Percentiles rank a stretch among this genome's conserved stretches.
phyloP scores from a whole-genome alignment of 2,329 filamentous ascomycete species.

The Aspergillus hiratsukae region DNA sequence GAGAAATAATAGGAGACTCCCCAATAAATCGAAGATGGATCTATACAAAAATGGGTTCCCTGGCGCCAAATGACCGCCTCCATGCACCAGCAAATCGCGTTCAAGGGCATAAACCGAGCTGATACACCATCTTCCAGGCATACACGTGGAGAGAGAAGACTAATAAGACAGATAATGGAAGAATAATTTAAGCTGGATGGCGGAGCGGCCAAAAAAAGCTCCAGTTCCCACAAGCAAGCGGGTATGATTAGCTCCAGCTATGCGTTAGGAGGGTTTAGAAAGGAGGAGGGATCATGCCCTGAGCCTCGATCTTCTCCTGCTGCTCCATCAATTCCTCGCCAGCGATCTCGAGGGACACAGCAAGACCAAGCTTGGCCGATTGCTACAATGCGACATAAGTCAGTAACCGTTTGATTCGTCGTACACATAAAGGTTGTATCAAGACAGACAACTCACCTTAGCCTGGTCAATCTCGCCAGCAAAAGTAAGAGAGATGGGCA shows the following conservation, averaged over 20 bases:
- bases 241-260: conserved; percentile 13
- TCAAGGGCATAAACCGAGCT: conserved; percentile 28
- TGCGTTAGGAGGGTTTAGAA: conserved; percentile 35
- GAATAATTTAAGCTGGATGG: conserved; percentile 23
- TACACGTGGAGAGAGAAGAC: conserved; percentile 35
- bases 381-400: conserved; percentile 54
- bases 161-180: conserved; percentile 42
- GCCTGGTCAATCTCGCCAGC: conserved; percentile 94
- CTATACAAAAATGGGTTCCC: conserved; percentile 38
- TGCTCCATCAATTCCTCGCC: conserved; percentile 84
- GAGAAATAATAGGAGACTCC: conserved; percentile 9
- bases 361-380: conserved; percentile 89
- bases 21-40: conserved; percentile 26
- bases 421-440: neutral
- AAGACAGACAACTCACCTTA: conserved; percentile 61
- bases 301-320: conserved; percentile 55
- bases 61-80: conserved; percentile 35
- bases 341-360: conserved; percentile 83
- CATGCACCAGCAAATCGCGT: conserved; percentile 31
- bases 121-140: conserved; percentile 31
- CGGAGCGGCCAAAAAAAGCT: conserved; percentile 7
- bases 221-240: conserved; percentile 4
- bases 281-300: conserved; percentile 45
- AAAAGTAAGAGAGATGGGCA: conserved; percentile 89
- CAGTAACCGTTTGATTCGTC: conserved; percentile 9